These are phyloP conservation scores for Beauveria medogensis DNA, from an alignment of 2,329 filamentous ascomycete genomes.

Conservation along the genomic window DNA sequence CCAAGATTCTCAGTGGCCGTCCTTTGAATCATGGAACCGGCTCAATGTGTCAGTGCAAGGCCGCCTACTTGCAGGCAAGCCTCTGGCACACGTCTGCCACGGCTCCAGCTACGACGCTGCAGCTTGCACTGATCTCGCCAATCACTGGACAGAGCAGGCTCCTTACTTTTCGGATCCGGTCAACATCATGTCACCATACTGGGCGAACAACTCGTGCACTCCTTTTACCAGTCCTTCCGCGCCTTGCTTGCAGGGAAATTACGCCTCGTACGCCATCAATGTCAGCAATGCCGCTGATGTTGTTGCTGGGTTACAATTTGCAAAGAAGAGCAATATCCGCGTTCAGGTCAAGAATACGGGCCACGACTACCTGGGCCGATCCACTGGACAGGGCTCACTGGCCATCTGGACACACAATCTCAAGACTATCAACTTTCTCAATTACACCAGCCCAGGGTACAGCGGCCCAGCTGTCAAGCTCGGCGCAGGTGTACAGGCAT, in stretches of 20 bases:
- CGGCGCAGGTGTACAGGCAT: conserved; percentile 44
- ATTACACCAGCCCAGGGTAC: conserved; percentile 28
- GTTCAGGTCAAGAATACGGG: conserved; percentile 28
- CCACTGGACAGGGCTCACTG: conserved; percentile 31
- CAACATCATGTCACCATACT: conserved; percentile 29
- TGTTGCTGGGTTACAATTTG: conserved; percentile 27
- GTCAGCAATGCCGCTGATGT: conserved; percentile 24
- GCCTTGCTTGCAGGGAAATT: conserved; percentile 35
- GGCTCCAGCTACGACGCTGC: conserved; percentile 34
- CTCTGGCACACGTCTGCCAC: conserved; percentile 46
- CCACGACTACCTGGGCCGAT: conserved; percentile 25
- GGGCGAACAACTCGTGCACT: conserved; percentile 29
- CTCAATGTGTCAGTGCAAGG: conserved; percentile 46
- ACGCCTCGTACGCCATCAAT: conserved; percentile 31
- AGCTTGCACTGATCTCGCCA: conserved; percentile 31
- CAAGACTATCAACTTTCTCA: conserved; percentile 32
- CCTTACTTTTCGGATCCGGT: not conserved
- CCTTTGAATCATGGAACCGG: conserved; percentile 32
- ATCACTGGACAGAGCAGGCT: conserved; percentile 24
- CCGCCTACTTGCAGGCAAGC: conserved; percentile 42
- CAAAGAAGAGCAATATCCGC: conserved; percentile 28
- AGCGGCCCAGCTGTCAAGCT: conserved; percentile 43
- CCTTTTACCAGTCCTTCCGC: conserved; percentile 29
- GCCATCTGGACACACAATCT: conserved; percentile 31
- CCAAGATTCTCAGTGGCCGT: conserved; percentile 47